Evolutionary conservation across 257 asterid species (phyloP), one percentile per base, ranked within the genome.

Genomic region (Jasminum sambac): DNA sequence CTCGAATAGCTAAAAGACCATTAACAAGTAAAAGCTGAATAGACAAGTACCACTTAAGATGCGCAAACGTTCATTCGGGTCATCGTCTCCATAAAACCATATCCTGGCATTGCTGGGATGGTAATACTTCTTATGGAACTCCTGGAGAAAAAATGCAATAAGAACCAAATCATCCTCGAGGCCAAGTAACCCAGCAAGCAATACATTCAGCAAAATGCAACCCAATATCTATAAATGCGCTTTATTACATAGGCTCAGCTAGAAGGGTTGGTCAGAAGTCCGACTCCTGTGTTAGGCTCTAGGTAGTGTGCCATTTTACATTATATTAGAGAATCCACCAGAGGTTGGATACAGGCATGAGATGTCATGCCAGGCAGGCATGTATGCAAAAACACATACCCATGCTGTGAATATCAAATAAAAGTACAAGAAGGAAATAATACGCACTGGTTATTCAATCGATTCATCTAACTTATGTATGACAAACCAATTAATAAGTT

Each of bases 41-140:
- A 10, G 72, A 72, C 58, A 42, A 68, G 12, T 78, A 95, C 99
- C 98, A 71, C 98, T 91, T 86, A 91, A 81, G 74, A 91, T 81
- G 30, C 88, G 95, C 23, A 95, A 84, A 66, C 98, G 87, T 68
- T 95, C 96, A 83, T 78, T 89, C 55, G 98, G 87, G 74, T 95
- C 95, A 69, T 95, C 99, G 19, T 95, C 96, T 63, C 99, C 99
- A 70, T 95, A 95, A 82, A 95, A 91, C 99, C 99, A 95, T 74
- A 95, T 91, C 84, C 92, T 88, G 64, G 99, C 85, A 84, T 91
- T 95, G 85, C 98, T 95, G 57, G 99, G 99, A 69, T 95, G 96
- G 83, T 95, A 95, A 78, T 86, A 95, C 78, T 91, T 95, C 14
- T 82, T 82, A 64, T 95, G 98, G 80, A 95, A 95, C 55, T 89